Conservation (phyloP, 352 stramenopile genomes). For the Phytophthora lateralis region DNA sequence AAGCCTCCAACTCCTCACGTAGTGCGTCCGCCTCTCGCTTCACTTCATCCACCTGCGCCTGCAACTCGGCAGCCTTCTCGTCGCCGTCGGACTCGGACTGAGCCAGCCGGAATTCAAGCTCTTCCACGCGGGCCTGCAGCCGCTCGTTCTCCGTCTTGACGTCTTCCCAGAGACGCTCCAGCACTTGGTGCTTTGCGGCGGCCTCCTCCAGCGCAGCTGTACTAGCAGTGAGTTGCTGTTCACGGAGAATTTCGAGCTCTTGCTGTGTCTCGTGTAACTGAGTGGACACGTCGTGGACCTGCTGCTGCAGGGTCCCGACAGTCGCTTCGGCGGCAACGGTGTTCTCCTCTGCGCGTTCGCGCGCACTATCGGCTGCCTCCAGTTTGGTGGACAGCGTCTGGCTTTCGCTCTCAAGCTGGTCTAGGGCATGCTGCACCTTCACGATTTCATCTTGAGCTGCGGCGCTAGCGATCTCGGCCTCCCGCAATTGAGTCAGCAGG, state of each 20-base stretch:
- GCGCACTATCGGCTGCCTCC: slow-evolving; percentile 33
- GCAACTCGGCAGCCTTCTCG: slow-evolving; percentile 51
- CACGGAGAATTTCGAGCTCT: slow-evolving; percentile 48
- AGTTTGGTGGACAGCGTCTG: slow-evolving; percentile 35
- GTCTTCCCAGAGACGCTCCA: slow-evolving; percentile 61
- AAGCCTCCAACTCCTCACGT: slow-evolving; percentile 51
- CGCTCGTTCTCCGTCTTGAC: slow-evolving; percentile 58
- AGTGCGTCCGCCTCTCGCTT: slow-evolving; percentile 54
- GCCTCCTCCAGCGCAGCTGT: slow-evolving; percentile 50
- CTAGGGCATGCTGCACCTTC: slow-evolving; percentile 39
- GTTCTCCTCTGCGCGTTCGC: slow-evolving; percentile 35
- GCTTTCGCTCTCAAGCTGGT: slow-evolving; percentile 39
- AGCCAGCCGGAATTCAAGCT: slow-evolving; percentile 54
- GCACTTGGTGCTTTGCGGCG: slow-evolving; percentile 57
- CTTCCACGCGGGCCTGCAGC: slow-evolving; percentile 64
- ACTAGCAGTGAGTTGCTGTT: slow-evolving; percentile 55
- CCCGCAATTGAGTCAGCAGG: slow-evolving; percentile 46
- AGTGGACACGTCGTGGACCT: slow-evolving; percentile 64
- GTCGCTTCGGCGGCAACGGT: slow-evolving; percentile 37
- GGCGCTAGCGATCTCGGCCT: slow-evolving; percentile 49
- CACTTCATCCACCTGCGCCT: slow-evolving; percentile 55
- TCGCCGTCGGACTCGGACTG: slow-evolving; percentile 43
- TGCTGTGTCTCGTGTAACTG: slow-evolving; percentile 55
- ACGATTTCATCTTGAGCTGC: slow-evolving; percentile 38
- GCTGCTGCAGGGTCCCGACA: slow-evolving; percentile 53